Conservation (phyloP, 257 asterid genomes). For the Solanum pimpinellifolium region DNA sequence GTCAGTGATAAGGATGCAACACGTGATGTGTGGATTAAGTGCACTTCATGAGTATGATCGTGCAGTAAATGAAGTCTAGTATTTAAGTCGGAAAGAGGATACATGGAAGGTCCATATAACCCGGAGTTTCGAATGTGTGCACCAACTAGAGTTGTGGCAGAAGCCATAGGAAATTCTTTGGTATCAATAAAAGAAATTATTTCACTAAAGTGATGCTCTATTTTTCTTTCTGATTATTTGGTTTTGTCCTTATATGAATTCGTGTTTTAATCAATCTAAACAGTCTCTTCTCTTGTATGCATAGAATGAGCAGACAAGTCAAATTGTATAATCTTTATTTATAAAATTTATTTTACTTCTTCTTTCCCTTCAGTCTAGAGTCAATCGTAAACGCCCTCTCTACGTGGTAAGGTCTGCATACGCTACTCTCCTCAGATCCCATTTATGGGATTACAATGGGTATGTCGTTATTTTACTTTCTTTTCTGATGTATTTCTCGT, state of each 20-base stretch:
- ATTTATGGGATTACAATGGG: no score
- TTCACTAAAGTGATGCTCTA: neutral
- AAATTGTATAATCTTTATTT: neutral
- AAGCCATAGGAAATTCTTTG: neutral
- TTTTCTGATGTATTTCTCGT: neutral
- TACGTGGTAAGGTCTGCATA: neutral
- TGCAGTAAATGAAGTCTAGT: neutral
- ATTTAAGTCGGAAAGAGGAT: neutral
- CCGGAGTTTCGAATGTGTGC: neutral
- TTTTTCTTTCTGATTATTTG: neutral
- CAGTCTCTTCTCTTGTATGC: neutral
- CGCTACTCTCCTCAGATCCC: neutral
- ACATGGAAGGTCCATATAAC: neutral
- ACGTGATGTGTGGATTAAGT: neutral
- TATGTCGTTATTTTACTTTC: neutral
- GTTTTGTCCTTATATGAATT: neutral
- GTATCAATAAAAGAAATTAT: neutral
- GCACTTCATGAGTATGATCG: neutral
- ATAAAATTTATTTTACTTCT: neutral
- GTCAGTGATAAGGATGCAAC: neutral
- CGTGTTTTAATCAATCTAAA: neutral
- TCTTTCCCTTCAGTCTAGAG: neutral
- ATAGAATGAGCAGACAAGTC: neutral
- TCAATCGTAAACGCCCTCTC: neutral
- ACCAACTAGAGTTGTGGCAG: neutral